phyloP scores from a whole-genome alignment of 148 eudicot genomes.

The Vaccinium vitisidaea region DNA sequence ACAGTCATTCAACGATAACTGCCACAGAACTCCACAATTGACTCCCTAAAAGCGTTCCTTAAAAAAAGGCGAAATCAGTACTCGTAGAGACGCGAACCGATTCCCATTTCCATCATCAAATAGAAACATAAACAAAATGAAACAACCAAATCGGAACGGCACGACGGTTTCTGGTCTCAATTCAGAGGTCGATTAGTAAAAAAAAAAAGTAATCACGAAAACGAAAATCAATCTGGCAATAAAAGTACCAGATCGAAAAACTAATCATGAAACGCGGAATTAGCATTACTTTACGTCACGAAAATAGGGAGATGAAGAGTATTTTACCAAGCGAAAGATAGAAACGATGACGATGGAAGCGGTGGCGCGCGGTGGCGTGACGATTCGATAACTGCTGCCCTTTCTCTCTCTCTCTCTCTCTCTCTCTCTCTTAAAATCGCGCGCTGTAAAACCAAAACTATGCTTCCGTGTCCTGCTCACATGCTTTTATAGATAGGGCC shows the following conservation, averaged over 20 bases:
- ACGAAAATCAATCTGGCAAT: background rate
- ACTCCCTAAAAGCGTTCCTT: background rate
- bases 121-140: background rate
- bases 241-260: background rate
- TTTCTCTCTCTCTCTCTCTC: too few species aligned
- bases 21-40: background rate
- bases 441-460: too few species aligned
- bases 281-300: too few species aligned
- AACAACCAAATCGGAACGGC: background rate
- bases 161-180: background rate
- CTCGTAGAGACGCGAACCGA: background rate
- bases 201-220: background rate
- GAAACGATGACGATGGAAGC: too few species aligned
- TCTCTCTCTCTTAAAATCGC: too few species aligned
- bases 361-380: too few species aligned
- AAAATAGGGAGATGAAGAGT: too few species aligned
- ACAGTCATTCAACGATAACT: background rate
- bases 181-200: background rate
- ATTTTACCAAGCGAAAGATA: too few species aligned
- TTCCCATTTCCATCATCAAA: background rate
- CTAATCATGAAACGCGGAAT: too few species aligned
- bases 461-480: too few species aligned
- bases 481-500: too few species aligned
- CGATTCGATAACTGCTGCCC: too few species aligned
- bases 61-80: background rate